These are phyloP conservation scores for Ambrosia trifida DNA, from an alignment of 129 eudicot genomes.

Conservation along the genomic window DNA sequence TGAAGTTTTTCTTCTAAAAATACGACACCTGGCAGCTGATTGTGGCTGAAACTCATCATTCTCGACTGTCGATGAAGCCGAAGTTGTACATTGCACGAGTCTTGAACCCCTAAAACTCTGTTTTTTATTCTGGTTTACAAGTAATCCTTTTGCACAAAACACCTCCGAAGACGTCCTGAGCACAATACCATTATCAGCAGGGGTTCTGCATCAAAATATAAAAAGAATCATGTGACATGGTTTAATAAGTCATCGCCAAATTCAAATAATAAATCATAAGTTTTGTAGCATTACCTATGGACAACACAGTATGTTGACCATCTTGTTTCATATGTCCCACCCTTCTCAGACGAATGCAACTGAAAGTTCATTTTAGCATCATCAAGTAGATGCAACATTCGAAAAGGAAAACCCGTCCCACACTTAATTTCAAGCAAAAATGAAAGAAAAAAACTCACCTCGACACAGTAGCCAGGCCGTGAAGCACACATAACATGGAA, in stretches of 20 bases:
- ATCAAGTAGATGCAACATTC: neutral
- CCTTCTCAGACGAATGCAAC: constrained; percentile 76
- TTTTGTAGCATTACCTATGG: constrained; percentile 57
- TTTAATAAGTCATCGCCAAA: neutral
- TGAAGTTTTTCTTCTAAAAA: constrained; percentile 44
- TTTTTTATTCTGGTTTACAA: constrained; percentile 45
- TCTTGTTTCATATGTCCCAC: constrained; percentile 60
- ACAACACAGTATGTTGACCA: constrained; percentile 72
- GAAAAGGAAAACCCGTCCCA: neutral
- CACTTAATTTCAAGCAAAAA: neutral
- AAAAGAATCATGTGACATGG: constrained; percentile 17
- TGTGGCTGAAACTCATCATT: constrained; percentile 45
- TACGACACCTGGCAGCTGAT: constrained; percentile 88
- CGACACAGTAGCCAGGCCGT: constrained; percentile 85
- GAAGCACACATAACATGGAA: constrained; percentile 89
- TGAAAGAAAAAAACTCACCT: constrained; percentile 47
- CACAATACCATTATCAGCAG: constrained; percentile 73
- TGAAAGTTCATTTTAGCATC: constrained; percentile 21
- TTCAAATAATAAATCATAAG: neutral
- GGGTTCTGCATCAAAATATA: constrained; percentile 50
- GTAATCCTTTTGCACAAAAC: constrained; percentile 48
- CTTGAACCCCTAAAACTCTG: constrained; percentile 69
- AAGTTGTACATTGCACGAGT: constrained; percentile 42
- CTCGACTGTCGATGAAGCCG: constrained; percentile 39
- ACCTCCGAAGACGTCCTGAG: constrained; percentile 65